These are phyloP conservation scores for Lepidopterella palustris DNA, from an alignment of 495 filamentous ascomycete genomes.

Conservation along the genomic window DNA sequence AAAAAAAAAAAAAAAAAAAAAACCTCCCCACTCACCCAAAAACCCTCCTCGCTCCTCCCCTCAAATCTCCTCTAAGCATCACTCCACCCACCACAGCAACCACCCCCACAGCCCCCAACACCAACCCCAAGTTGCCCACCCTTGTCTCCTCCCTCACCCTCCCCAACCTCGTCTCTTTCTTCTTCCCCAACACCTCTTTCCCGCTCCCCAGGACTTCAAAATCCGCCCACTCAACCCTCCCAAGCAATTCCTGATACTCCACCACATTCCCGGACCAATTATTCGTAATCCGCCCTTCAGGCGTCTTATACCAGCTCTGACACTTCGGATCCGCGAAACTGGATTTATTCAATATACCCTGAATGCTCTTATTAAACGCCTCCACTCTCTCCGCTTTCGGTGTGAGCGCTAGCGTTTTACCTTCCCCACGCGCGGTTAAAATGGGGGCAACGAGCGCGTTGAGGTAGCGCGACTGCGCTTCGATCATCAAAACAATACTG, in stretches of 20 bases:
- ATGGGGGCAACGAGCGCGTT: conserved; percentile 43
- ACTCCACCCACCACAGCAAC: conserved; percentile 21
- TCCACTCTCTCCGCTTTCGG: conserved; percentile 37
- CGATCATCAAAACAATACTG: conserved; percentile 55
- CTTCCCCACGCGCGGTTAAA: conserved; percentile 35
- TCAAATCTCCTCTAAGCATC: not conserved
- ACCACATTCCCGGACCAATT: conserved; percentile 50
- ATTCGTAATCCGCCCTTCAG: conserved; percentile 49
- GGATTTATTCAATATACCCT: conserved; percentile 38
- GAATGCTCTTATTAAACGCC: conserved; percentile 44
- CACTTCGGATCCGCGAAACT: conserved; percentile 51
- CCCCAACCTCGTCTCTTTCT: conserved; percentile 37
- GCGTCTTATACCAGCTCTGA: conserved; percentile 52
- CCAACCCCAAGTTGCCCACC: conserved; percentile 34
- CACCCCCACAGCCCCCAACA: conserved; percentile 34
- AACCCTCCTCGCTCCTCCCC: not conserved
- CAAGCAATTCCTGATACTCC: conserved; percentile 45
- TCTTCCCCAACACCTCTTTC: conserved; percentile 32
- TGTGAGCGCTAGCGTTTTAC: conserved; percentile 37
- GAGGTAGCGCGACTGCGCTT: conserved; percentile 50
- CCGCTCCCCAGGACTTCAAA: conserved; percentile 42
- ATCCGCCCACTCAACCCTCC: conserved; percentile 44
- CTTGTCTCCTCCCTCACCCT: conserved; percentile 43
- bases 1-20: no score
- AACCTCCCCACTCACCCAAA: not conserved